Base-by-base conservation (phyloP, 1,284 basidiomycete genomes). In the Fomitiporia mediterranea region DNA sequence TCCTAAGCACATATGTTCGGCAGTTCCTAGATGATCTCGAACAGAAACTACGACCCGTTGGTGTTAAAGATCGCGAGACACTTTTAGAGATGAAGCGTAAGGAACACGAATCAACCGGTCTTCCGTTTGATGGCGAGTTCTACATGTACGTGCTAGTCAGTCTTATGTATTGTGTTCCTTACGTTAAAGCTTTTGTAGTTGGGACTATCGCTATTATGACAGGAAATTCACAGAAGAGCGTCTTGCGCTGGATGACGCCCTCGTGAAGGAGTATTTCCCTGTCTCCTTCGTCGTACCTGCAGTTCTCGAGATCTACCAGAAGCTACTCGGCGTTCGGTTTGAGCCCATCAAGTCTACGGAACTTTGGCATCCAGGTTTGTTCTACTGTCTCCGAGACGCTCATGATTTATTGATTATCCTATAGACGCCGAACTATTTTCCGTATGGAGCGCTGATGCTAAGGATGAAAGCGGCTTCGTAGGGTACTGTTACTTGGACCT, bases 401-500 rank as follows among this genome's bases (percentile, higher is more conserved):
- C 13, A 11, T n/a, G 7, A 15, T 23, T 53, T n/a, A 28, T 53
- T 43, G 13, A 11, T 11, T 43, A 1, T 13, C 25, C 25, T 17
- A 4, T 52, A 86, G 89, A 92, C 55, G 89, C 89, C 0, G 86
- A 89, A 62, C 80, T 85, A 61, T 93, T 87, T 65, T 72, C 86
- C 0, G 89, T 91, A 3, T 92, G 89, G 90, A 85, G 89, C 62
- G 83, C 82, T 55, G 82, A 80, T 59, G 82, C 84, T 7, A 84
- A 79, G 58, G 83, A 85, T 63, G 81, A 77, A 61, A 77, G 79
- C 2, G 84, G 76, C 34, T 91, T 92, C 63, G 68, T 91, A 34
- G 88, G 91, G 15, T 84, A 89, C 68, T 87, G 89, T 66, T 91
- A 91, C 66, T 82, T 94, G 25, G 92, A 94, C 65, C 78, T 94